These are phyloP conservation scores for Vitis hybrid DNA, from an alignment of 177 flowering plant genomes.

Conservation along the genomic window DNA sequence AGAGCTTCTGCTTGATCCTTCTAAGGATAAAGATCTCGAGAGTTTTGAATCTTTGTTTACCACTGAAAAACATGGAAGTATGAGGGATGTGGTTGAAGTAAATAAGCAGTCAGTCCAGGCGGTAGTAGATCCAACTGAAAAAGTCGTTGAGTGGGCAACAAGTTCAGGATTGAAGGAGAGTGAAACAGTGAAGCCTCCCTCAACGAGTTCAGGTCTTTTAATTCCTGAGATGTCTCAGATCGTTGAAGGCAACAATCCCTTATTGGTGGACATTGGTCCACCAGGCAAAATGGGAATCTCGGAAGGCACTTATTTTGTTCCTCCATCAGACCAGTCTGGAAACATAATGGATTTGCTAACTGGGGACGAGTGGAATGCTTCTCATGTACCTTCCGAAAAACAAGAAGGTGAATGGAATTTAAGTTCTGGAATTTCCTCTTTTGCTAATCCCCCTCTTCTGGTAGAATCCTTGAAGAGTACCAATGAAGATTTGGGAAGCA, in stretches of 20 bases:
- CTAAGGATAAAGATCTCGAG: constrained; percentile 4
- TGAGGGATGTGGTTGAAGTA: constrained; percentile 8
- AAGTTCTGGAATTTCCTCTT: constrained; percentile 4
- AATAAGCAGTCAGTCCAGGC: constrained; percentile 1
- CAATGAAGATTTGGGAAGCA: constrained; percentile 6
- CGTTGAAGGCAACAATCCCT: constrained; percentile 7
- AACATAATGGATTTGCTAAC: constrained; percentile 30
- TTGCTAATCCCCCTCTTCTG: constrained; percentile 4
- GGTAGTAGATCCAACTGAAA: constrained; percentile 1
- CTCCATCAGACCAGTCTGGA: constrained; percentile 13
- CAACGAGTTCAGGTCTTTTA: constrained; percentile 7
- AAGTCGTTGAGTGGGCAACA: neutral
- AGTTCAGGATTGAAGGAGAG: constrained; percentile 13
- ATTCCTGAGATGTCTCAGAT: constrained; percentile 9
- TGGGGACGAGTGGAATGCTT: constrained; percentile 21
- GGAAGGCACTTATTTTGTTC: constrained; percentile 3
- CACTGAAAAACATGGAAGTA: constrained; percentile 8
- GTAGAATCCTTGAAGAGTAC: constrained; percentile 6
- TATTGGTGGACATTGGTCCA: constrained; percentile 2
- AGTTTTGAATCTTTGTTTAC: constrained; percentile 6
- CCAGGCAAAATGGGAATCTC: neutral
- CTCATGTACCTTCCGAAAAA: constrained; percentile 16
- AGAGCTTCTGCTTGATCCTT: constrained; percentile 11
- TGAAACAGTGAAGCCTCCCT: constrained; percentile 6
- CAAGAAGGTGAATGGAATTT: constrained; percentile 4